Evolutionary conservation across 768 basidiomycete genomes (phyloP).

Genomic region (Trametes gibbosa): DNA sequence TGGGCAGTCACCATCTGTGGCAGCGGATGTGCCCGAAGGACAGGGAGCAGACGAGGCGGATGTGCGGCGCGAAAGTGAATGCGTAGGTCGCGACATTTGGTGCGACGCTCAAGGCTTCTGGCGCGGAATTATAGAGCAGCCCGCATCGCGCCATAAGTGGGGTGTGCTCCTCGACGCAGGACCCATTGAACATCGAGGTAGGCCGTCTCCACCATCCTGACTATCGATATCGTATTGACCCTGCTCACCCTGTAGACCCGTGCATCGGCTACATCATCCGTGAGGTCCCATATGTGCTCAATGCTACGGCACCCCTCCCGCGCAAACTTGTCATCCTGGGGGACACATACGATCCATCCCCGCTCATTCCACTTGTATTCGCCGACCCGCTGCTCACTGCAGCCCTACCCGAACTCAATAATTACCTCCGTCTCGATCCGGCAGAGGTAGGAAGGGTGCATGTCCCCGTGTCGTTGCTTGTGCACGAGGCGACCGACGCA

Average conservation of each 20-base stretch:
- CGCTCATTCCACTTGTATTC: conserved; percentile 49
- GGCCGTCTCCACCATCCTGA: conserved; percentile 16
- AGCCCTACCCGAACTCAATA: neutral
- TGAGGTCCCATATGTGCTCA: conserved; percentile 39
- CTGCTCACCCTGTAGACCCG: conserved; percentile 45
- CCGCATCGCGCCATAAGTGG: conserved; percentile 27
- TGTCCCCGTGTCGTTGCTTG: conserved; percentile 49
- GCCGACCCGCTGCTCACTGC: conserved; percentile 7
- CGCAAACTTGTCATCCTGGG: conserved; percentile 77
- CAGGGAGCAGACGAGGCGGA: conserved; percentile 22
- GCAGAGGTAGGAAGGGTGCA: conserved; percentile 28
- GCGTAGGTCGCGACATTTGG: conserved; percentile 56
- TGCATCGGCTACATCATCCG: conserved; percentile 78
- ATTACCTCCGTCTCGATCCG: conserved; percentile 28
- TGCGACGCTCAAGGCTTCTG: conserved; percentile 61
- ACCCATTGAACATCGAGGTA: conserved; percentile 74
- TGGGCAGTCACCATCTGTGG: conserved; percentile 48
- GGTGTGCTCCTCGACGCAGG: conserved; percentile 64
- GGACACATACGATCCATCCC: conserved; percentile 67
- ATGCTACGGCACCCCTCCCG: conserved; percentile 22
- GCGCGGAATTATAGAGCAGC: conserved; percentile 46
- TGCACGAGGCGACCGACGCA: conserved; percentile 87
- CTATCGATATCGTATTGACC: neutral
- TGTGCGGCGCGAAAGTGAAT: conserved; percentile 62
- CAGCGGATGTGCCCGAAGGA: conserved; percentile 37